Evolutionary conservation across 176 grass and related monocot genomes (phyloP).

Genomic region (Oryza nivara): DNA sequence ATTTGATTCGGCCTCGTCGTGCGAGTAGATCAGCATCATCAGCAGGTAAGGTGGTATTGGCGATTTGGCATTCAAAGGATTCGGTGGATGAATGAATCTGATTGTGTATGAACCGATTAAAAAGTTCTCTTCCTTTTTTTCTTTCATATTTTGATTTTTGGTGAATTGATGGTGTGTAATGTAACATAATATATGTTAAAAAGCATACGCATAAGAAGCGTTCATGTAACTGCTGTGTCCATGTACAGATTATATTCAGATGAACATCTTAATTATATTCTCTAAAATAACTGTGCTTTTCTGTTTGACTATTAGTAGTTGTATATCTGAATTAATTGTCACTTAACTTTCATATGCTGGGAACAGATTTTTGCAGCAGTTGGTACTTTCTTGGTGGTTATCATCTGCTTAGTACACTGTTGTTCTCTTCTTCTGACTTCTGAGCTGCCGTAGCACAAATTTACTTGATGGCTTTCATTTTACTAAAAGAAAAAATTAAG

Average conservation of each 20-base stretch:
- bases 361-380: background rate
- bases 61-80: constrained; percentile 6
- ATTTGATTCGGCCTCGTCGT: background rate
- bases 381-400: background rate
- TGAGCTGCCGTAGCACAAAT: background rate
- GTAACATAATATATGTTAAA: constrained; percentile 12
- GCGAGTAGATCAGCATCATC: background rate
- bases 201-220: background rate
- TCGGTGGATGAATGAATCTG: constrained; percentile 35
- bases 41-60: constrained; percentile 9
- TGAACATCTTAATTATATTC: constrained; percentile 24
- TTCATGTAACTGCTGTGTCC: background rate
- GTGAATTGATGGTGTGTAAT: background rate
- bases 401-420: background rate
- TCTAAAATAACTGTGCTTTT: constrained; percentile 16
- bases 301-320: background rate
- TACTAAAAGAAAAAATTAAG: background rate
- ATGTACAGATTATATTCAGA: constrained; percentile 18
- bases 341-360: no score
- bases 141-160: background rate
- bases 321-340: background rate
- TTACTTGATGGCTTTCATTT: no score
- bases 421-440: background rate
- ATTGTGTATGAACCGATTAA: constrained; percentile 6
- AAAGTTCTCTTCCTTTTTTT: background rate